Percentiles rank a stretch among this genome's conserved stretches.
These are phyloP conservation scores for Mucor racemosus DNA, from an alignment of 371 early-diverging fungal genomes.

Conservation along the genomic window DNA sequence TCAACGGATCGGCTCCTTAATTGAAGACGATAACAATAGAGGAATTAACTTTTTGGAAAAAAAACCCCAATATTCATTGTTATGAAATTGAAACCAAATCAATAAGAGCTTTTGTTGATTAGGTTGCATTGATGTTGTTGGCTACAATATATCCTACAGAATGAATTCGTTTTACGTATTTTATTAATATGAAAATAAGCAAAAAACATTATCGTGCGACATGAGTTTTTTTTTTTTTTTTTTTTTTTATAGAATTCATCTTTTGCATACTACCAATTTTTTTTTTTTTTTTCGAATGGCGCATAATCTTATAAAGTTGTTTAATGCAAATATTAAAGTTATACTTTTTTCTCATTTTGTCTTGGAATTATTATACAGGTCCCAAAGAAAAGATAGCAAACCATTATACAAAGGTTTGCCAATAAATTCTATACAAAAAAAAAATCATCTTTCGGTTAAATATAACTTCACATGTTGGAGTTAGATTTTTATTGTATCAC, in stretches of 20 bases:
- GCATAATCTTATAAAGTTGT: background rate
- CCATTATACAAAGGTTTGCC: background rate
- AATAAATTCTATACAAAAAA: background rate
- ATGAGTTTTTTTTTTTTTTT: background rate
- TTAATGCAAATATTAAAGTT: background rate
- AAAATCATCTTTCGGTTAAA: background rate
- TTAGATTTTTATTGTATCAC: slow-evolving; percentile 6
- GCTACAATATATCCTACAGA: background rate
- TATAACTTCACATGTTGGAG: slow-evolving; percentile 1
- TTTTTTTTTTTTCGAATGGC: background rate
- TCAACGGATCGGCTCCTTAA: background rate
- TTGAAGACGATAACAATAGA: background rate
- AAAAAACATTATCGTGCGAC: background rate
- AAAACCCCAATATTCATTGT: background rate
- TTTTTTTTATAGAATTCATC: background rate
- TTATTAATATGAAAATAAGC: background rate
- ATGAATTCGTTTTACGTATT: background rate
- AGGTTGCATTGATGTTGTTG: background rate
- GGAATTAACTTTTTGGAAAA: background rate
- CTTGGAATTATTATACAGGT: too few species aligned
- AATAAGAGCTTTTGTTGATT: background rate
- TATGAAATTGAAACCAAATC: background rate
- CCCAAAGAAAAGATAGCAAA: background rate
- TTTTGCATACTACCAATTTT: background rate
- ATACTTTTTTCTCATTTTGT: background rate